Evolutionary conservation across 495 filamentous ascomycete species (phyloP), one percentile per base, ranked within the genome.

Genomic region (Neurospora discreta): DNA sequence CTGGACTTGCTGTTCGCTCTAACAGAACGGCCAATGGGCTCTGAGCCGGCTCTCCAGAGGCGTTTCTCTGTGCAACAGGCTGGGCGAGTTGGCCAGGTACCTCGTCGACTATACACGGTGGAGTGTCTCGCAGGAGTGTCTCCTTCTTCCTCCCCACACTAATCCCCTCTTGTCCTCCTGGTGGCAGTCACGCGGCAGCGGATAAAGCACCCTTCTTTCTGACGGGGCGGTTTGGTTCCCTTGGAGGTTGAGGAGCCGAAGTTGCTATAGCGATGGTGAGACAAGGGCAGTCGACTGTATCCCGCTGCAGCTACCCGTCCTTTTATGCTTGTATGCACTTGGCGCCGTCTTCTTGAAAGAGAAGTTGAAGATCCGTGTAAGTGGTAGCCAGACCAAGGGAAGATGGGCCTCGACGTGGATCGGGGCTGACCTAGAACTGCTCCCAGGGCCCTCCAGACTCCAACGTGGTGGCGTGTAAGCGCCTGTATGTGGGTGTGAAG

Each of bases 181-280:
- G 52, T 65, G 52, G 52, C 52, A 76, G 82, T 83, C 81, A 83
- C 79, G 80, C 81, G 81, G 77, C 78, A 79, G 79, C 82, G 82
- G 82, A 81, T 83, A 81, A 79, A 76, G 82, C 80, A 82, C 82
- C 77, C 30, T 73, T 70, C 39, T 39, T 72, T 65, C 26, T 65
- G 52, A 65, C 52, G 52, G 52, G 52, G 52, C 52, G 52, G 52
- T 65, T 65, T 65, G 52, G 26, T 33, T 26, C 26, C 52, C 52
- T 65, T 65, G 26, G 52, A 65, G 52, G 52, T 65, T 65, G 23
- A 65, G 26, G 52, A 65, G 52, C 26, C 33, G 26, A 65, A 65
- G 52, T 65, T 65, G 52, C 52, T 33, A 65, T 33, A 65, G 75
- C 74, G 72, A 71, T 43, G 73, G 76, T 77, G 74, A 76, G 77